phyloP scores from a whole-genome alignment of 2,329 filamentous ascomycete genomes.

The Penicillium sp. region DNA sequence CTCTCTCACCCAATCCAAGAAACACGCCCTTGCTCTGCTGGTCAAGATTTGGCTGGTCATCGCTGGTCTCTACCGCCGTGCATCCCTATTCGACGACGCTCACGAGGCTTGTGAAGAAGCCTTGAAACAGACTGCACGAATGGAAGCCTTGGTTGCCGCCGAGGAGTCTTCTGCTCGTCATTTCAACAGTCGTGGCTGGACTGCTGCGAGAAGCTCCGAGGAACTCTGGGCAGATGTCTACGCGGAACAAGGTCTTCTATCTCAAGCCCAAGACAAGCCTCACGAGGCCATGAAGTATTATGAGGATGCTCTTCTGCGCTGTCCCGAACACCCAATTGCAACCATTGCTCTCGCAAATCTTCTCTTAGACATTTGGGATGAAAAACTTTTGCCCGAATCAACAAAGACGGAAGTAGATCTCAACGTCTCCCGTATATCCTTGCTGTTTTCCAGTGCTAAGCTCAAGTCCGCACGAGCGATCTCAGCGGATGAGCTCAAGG shows the following conservation, averaged over 20 bases:
- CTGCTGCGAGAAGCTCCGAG: constrained; percentile 76
- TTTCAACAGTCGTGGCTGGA: constrained; percentile 71
- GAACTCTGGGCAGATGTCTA: constrained; percentile 83
- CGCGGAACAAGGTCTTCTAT: constrained; percentile 72
- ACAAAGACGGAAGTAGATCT: constrained; percentile 30
- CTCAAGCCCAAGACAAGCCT: constrained; percentile 60
- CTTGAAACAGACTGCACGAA: constrained; percentile 67
- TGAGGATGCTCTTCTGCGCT: constrained; percentile 78
- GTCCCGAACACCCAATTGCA: constrained; percentile 74
- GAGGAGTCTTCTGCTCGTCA: constrained; percentile 64
- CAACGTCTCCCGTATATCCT: constrained; percentile 26
- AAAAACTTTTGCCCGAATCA: constrained; percentile 41
- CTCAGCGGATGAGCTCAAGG: constrained; percentile 23
- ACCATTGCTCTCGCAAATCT: constrained; percentile 83
- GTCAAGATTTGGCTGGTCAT: constrained; percentile 89
- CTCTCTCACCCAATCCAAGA: constrained; percentile 52
- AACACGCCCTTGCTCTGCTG: constrained; percentile 60
- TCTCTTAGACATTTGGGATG: constrained; percentile 78
- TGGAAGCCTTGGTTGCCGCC: constrained; percentile 67
- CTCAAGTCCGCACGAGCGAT: constrained; percentile 21
- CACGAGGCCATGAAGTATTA: constrained; percentile 75
- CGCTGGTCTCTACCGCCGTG: constrained; percentile 81
- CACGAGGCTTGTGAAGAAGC: constrained; percentile 80
- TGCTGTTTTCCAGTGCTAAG: constrained; percentile 24
- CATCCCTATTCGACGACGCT: constrained; percentile 76